These are phyloP conservation scores for Solanum neorickii DNA, from an alignment of 257 asterid genomes.

Conservation along the genomic window DNA sequence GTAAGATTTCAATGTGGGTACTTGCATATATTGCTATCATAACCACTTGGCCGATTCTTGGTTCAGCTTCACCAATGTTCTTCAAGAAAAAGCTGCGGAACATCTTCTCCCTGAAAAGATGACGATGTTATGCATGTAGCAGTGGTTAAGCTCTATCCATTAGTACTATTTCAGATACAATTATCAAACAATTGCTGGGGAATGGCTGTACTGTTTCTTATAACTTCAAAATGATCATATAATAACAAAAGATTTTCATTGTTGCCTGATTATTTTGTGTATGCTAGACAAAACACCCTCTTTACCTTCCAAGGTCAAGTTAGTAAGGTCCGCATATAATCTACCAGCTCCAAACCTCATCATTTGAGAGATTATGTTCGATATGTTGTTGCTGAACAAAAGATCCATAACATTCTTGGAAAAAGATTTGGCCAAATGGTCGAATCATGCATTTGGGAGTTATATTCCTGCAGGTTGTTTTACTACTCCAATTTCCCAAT, in stretches of 20 bases:
- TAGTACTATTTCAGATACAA: neutral
- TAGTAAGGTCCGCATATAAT: neutral
- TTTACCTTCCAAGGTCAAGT: neutral
- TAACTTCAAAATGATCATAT: neutral
- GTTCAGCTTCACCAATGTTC: slow-evolving; percentile 37
- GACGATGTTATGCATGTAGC: neutral
- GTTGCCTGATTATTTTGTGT: neutral
- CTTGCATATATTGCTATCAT: slow-evolving; percentile 61
- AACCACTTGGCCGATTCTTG: slow-evolving; percentile 68
- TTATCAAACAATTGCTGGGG: neutral
- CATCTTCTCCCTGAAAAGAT: slow-evolving; percentile 16
- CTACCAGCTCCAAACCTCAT: neutral
- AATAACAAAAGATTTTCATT: neutral
- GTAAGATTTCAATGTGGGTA: slow-evolving; percentile 48
- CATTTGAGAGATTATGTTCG: neutral
- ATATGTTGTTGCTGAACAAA: neutral
- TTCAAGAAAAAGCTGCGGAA: slow-evolving; percentile 30
- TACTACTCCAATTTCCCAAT: neutral
- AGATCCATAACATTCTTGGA: neutral
- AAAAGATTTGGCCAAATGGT: neutral
- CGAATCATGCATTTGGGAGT: neutral
- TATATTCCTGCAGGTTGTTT: neutral
- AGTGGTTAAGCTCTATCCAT: neutral
- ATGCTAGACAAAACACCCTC: neutral
- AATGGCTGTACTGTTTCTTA: neutral